Conservation (phyloP, 2,329 filamentous ascomycete species). For the Lomentospora prolificans region DNA sequence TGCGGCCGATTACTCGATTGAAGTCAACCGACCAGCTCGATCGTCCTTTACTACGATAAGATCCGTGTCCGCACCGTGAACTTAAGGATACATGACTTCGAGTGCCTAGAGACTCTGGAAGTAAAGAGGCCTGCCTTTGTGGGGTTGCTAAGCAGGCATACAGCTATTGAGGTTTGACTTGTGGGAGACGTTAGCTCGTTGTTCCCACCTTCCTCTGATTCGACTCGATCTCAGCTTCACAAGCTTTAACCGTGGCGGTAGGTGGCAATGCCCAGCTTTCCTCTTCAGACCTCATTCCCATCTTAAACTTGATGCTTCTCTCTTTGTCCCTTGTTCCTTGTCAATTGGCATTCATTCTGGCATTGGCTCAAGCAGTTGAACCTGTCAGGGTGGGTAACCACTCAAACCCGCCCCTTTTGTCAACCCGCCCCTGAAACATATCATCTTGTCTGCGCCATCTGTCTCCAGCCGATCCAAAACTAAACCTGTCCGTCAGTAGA, state of each 20-base stretch:
- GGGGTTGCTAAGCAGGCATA: constrained; percentile 10
- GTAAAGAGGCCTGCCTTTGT: constrained; percentile 7
- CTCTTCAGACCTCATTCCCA: constrained; percentile 10
- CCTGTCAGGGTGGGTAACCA: neutral
- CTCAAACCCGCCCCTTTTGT: constrained; percentile 16
- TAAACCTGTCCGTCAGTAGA: constrained; percentile 28
- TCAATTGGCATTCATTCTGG: too few relatives aligned
- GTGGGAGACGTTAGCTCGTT: constrained; percentile 59
- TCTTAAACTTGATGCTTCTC: neutral
- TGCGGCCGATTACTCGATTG: neutral
- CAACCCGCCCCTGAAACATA: constrained; percentile 4
- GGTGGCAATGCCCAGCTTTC: constrained; percentile 26
- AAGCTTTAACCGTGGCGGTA: constrained; percentile 39
- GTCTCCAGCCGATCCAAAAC: constrained; percentile 14
- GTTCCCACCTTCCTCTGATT: constrained; percentile 43
- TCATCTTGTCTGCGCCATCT: constrained; percentile 9
- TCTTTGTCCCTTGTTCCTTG: neutral
- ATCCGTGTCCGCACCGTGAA: neutral
- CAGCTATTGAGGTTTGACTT: constrained; percentile 30
- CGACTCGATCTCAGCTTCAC: constrained; percentile 33
- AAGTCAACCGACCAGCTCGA: neutral
- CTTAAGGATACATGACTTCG: constrained; percentile 12
- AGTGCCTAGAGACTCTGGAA: constrained; percentile 8
- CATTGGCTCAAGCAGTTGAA: neutral
- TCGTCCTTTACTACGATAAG: neutral